These are phyloP conservation scores for Reutealis trisperma DNA, from an alignment of 345 rosid genomes.

Conservation along the genomic window DNA sequence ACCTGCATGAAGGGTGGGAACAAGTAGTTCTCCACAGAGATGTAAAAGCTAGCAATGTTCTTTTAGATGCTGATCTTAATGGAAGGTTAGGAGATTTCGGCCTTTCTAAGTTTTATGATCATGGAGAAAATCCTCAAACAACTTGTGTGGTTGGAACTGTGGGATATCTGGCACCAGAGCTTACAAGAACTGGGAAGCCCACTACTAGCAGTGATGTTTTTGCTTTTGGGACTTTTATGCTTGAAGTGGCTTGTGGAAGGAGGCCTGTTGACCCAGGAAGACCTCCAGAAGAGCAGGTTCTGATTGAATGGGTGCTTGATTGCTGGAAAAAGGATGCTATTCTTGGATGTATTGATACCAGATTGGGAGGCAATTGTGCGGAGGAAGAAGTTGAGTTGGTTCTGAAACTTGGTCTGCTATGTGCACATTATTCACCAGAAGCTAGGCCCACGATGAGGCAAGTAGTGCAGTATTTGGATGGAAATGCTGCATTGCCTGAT, in stretches of 20 bases:
- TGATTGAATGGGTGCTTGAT: constrained; percentile 2
- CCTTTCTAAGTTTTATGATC: background rate
- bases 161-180: constrained; percentile 13
- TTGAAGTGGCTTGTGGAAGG: constrained; percentile 14
- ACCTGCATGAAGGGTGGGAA: background rate
- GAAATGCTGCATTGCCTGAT: background rate
- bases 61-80: background rate
- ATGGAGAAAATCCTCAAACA: constrained; percentile 7
- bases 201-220: constrained; percentile 9
- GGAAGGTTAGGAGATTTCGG: background rate
- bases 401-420: constrained; percentile 1
- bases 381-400: constrained; percentile 13
- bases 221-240: constrained; percentile 4
- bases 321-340: background rate
- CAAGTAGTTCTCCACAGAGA: background rate
- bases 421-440: background rate
- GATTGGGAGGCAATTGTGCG: constrained; percentile 1
- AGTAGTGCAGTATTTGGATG: constrained; percentile 2
- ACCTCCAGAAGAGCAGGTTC: background rate
- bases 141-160: constrained; percentile 8
- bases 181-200: background rate
- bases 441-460: constrained; percentile 8
- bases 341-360: background rate
- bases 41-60: background rate
- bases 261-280: background rate